A percentile compares a stretch with the other conserved stretches of the same genome.
These are phyloP conservation scores for Cyclospora cayetanensis DNA, from an alignment of 169 alveolate genomes.

Conservation along the genomic window DNA sequence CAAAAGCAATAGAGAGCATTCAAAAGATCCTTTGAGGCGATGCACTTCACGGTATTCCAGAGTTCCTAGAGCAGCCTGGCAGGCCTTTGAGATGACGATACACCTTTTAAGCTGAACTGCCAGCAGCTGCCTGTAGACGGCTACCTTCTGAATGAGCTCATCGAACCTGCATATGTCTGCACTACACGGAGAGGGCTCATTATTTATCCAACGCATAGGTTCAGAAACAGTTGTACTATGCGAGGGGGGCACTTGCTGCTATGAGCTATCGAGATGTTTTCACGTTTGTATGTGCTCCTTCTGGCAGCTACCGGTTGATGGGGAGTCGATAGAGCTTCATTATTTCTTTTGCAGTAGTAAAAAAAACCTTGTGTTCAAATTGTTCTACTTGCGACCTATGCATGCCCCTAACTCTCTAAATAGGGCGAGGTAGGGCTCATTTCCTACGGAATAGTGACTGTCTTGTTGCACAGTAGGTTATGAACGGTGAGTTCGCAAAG, in stretches of 20 bases:
- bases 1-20: constrained; percentile 88
- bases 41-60: constrained; percentile 86
- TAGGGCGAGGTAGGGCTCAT: constrained; percentile 24
- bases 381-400: no score
- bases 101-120: constrained; percentile 91
- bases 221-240: no score
- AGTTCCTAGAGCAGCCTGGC: constrained; percentile 81
- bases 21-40: constrained; percentile 86
- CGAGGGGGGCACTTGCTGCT: no score
- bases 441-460: not conserved
- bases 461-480: constrained; percentile 2
- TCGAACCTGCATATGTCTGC: constrained; percentile 82
- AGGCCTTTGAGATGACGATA: constrained; percentile 74
- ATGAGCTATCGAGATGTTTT: no score
- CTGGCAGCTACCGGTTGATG: no score
- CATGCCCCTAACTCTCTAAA: no score
- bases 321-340: no score
- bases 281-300: no score
- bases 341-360: no score
- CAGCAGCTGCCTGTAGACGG: constrained; percentile 91
- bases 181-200: no score
- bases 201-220: no score
- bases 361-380: no score
- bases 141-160: constrained; percentile 91
- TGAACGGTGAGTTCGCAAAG: constrained; percentile 47